These are phyloP conservation scores for Tylopilus felleus DNA, from an alignment of 768 basidiomycete species.

Conservation along the genomic window DNA sequence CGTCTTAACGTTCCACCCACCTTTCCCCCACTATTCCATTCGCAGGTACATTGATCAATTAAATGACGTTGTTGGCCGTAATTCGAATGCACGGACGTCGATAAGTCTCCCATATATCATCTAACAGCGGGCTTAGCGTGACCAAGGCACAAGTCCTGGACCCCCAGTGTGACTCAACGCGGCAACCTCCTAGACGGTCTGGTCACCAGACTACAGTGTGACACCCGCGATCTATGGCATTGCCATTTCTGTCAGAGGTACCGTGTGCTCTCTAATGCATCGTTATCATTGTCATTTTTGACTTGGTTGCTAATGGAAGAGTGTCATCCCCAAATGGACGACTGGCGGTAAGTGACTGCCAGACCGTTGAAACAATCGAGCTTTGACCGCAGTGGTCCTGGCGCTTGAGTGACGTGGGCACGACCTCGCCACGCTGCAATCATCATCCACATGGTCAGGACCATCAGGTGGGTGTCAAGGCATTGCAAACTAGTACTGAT, in stretches of 20 bases:
- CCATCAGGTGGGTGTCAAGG: neutral
- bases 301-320: neutral
- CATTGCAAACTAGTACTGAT: neutral
- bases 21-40: neutral
- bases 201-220: no score
- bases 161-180: neutral
- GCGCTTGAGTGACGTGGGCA: neutral
- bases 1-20: neutral
- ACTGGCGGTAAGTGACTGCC: neutral
- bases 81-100: neutral
- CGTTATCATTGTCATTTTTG: neutral
- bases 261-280: neutral
- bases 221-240: no score
- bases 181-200: no score
- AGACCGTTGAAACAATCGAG: neutral
- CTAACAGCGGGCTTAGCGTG: neutral
- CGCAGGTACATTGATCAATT: neutral
- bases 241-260: neutral
- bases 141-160: neutral
- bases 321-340: neutral
- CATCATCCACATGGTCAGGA: no score
- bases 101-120: neutral
- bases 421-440: neutral
- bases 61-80: neutral
- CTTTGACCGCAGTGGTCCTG: neutral